Evolutionary conservation across 768 basidiomycete species (phyloP).

Genomic region (Pulveroboletus sp.): DNA sequence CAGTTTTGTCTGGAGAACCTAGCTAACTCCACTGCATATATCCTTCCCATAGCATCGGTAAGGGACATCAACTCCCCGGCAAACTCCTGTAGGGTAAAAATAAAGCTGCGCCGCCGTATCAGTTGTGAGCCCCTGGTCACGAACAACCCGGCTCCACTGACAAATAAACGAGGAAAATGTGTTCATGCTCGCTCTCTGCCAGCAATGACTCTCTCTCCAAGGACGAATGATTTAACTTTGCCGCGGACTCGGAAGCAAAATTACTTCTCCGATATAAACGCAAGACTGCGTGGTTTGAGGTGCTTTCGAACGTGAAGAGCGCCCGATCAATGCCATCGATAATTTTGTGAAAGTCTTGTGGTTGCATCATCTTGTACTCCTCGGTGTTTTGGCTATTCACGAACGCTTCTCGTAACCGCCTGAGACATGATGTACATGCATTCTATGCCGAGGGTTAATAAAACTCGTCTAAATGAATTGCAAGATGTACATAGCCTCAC

Average conservation of each 20-base stretch:
- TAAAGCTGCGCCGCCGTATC: conserved; percentile 58
- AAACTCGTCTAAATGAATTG: neutral
- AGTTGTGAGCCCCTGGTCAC: neutral
- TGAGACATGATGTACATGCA: conserved; percentile 57
- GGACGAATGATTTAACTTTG: conserved; percentile 14
- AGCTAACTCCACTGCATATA: conserved; percentile 64
- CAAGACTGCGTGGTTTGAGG: conserved; percentile 79
- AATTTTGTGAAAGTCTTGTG: conserved; percentile 61
- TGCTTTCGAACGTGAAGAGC: conserved; percentile 71
- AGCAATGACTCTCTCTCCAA: conserved; percentile 35
- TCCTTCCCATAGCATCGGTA: conserved; percentile 77
- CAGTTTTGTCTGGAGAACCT: conserved; percentile 33
- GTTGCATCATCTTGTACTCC: conserved; percentile 36
- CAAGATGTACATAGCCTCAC: conserved; percentile 39
- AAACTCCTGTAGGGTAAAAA: conserved; percentile 96
- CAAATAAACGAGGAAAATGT: conserved; percentile 90
- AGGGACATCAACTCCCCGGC: conserved; percentile 77
- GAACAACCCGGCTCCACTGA: conserved; percentile 38
- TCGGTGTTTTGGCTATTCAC: conserved; percentile 36
- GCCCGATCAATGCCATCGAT: conserved; percentile 66
- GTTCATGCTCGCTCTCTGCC: conserved; percentile 62
- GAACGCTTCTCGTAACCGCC: conserved; percentile 64
- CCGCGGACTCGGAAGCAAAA: conserved; percentile 16
- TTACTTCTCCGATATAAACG: conserved; percentile 63
- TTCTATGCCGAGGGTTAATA: conserved; percentile 37